Base-by-base conservation (phyloP, 352 stramenopile genomes). In the Globisporangium splendens region DNA sequence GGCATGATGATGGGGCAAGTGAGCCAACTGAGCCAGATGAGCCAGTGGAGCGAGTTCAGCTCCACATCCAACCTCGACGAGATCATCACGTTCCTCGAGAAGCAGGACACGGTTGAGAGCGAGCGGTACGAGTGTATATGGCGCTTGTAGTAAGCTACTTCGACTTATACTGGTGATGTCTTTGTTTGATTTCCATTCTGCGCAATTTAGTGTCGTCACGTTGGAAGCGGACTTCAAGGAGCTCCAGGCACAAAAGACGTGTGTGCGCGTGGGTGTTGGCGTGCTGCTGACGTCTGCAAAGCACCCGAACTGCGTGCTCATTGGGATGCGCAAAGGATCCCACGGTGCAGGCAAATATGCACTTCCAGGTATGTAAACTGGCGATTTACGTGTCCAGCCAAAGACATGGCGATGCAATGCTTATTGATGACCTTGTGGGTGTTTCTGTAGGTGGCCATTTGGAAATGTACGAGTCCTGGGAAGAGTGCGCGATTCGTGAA, bases 71-170 rank as follows among this genome's bases (percentile, higher is more conserved):
- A 94, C 44, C 64, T 94, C 53, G 84, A 92, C 65, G 83, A 89
- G 49, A 92, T 94, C 62, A 89, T 94, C 61, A 90, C 66, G 54
- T 94, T 91, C 54, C 63, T 94, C 3, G 85, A 94, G 54, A 83
- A 83, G 52, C 83, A 94, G 38, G 85, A 92, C 63, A 71, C 72
- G 20, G 70, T 78, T 3, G 82, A 92, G 46, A 77, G 54, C 31
- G 74, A 82, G 44, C 74, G 84, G 80, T 90, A 1, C 8, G 11
- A 8, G 3, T 42, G 44, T 10, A 31, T 31, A 31, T 5, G 28
- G 28, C 28, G 28, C 28, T 35, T 35, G 28, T 8, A 35, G 28
- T 35, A 10, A 11, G 28, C 7, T 35, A 10, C 7, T n/a, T 35
- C 7, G 28, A 17, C 11, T 38, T 17, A 21, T 18, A n/a, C 8